Base-by-base conservation (phyloP, 768 basidiomycete species). In the Tephrocybe rancida region DNA sequence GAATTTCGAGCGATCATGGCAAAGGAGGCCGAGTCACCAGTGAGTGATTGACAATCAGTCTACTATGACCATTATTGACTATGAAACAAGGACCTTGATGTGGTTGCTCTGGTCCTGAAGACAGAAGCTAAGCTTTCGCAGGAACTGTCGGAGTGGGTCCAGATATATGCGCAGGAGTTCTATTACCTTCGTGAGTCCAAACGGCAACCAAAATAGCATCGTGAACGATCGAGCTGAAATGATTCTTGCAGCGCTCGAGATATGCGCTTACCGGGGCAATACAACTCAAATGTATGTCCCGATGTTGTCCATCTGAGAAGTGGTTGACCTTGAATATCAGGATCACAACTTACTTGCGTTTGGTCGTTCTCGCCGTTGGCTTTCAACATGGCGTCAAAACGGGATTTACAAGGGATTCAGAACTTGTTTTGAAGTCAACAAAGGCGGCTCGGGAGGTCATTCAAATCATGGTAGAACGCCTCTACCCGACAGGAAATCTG, bases 381-480 rank as follows among this genome's bases (percentile, higher is more conserved):
- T 82, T 87, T 61, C 81, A 84, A 59, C 70, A 77, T 42, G 72
- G 70, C 38, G 67, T 70, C 39, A 74, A 73, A 58, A 60, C 67
- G 45, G 70, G 76, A 19, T 57, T 81, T 18, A 66, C 70, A 1
- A 71, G 67, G 4, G 70, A 76, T 38, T 80, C 75, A 9, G 70
- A 73, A 34, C 67, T 83, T 29, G 65, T 83, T 38, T 60, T 66
- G 14, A 72, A 78, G 64, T 81, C 83, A 11, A 69, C 84, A 21
- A 71, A 79, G 18, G 78, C 79, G 11, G 84, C 84, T n/a, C 76
- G 75, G n/a, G 71, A 70, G 25, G 81, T 85, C 10, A 81, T 87
- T 44, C 75, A 77, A 24, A 79, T 80, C 34, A 76, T 81, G 59
- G 67, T 79, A 2, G 77, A 83, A 43, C 71, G 73, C 38, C 65